A percentile compares a stretch with the other conserved stretches of the same genome.
These are phyloP conservation scores for Metschnikowia baotianmanensis DNA, from an alignment of 805 yeast genomes.

Conservation along the genomic window DNA sequence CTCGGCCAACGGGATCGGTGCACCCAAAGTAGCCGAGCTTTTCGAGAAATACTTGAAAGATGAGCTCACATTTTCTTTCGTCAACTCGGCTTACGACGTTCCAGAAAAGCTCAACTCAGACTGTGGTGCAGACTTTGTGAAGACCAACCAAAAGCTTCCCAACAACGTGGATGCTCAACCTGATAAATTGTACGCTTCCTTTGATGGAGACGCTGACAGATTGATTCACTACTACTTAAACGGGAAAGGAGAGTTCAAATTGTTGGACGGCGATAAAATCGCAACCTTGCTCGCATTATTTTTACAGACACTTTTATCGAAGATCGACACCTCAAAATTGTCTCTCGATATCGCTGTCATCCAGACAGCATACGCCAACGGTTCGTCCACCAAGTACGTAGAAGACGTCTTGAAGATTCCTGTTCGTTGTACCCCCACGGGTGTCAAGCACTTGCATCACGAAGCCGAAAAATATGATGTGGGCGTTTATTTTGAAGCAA, in stretches of 20 bases:
- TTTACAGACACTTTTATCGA: conserved; percentile 50
- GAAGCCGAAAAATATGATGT: conserved; percentile 82
- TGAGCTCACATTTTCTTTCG: conserved; percentile 39
- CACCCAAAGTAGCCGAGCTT: conserved; percentile 60
- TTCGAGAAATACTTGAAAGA: conserved; percentile 39
- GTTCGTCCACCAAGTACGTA: conserved; percentile 77
- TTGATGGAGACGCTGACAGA: conserved; percentile 98
- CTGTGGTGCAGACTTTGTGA: conserved; percentile 96
- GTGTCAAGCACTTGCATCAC: conserved; percentile 95
- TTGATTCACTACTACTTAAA: conserved; percentile 73
- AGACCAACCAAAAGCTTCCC: conserved; percentile 82
- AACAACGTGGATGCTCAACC: conserved; percentile 48
- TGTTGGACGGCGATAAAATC: conserved; percentile 92
- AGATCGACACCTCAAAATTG: conserved; percentile 47
- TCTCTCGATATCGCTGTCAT: conserved; percentile 68
- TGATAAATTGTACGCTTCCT: conserved; percentile 65
- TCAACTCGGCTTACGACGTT: conserved; percentile 52
- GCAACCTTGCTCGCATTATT: conserved; percentile 78
- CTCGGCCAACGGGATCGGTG: conserved; percentile 97
- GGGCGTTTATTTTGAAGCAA: conserved; percentile 96
- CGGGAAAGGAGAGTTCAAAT: conserved; percentile 39
- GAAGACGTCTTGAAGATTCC: conserved; percentile 63
- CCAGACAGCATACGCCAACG: conserved; percentile 98
- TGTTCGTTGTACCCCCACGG: conserved; percentile 88
- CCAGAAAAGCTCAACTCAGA: conserved; percentile 65